phyloP scores from a whole-genome alignment of 495 filamentous ascomycete species.

The Immersiella caudata region DNA sequence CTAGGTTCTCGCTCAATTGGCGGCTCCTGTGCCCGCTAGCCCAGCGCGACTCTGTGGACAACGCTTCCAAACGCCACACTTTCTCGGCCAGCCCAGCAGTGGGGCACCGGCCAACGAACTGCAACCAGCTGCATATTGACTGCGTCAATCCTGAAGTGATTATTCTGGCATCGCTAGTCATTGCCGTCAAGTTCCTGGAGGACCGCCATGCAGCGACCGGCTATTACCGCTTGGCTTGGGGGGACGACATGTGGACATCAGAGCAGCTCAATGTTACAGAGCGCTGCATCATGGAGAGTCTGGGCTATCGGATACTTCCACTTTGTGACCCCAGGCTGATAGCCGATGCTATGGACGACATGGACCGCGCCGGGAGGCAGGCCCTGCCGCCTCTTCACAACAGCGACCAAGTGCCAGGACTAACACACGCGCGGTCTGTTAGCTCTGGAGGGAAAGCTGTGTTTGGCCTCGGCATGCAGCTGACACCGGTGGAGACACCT shows the following conservation, averaged over 20 bases:
- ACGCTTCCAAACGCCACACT: conserved; percentile 48
- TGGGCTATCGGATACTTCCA: conserved; percentile 55
- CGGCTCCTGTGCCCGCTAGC: conserved; percentile 51
- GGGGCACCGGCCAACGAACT: not conserved
- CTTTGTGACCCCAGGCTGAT: conserved; percentile 53
- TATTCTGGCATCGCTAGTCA: conserved; percentile 51
- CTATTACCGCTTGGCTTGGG: conserved; percentile 50
- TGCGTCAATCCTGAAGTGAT: conserved; percentile 57
- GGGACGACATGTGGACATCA: conserved; percentile 52
- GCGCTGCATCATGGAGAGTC: conserved; percentile 56
- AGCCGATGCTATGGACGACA: conserved; percentile 53
- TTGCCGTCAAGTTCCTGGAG: conserved; percentile 57
- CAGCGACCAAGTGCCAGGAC: conserved; percentile 17
- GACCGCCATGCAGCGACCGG: conserved; percentile 49
- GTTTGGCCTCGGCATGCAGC: conserved; percentile 40
- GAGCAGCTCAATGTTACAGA: conserved; percentile 60
- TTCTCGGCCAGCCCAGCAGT: conserved; percentile 39
- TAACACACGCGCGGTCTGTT: conserved; percentile 26
- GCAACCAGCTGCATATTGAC: conserved; percentile 53
- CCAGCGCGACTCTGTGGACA: conserved; percentile 18
- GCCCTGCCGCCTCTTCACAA: conserved; percentile 23
- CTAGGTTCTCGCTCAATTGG: conserved; percentile 58
- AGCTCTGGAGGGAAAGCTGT: conserved; percentile 36
- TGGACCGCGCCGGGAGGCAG: conserved; percentile 55
- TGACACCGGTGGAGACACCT: conserved; percentile 48